Evolutionary conservation across 768 basidiomycete species (phyloP), one percentile per base, ranked within the genome.

Genomic region (Mycena galericulata): DNA sequence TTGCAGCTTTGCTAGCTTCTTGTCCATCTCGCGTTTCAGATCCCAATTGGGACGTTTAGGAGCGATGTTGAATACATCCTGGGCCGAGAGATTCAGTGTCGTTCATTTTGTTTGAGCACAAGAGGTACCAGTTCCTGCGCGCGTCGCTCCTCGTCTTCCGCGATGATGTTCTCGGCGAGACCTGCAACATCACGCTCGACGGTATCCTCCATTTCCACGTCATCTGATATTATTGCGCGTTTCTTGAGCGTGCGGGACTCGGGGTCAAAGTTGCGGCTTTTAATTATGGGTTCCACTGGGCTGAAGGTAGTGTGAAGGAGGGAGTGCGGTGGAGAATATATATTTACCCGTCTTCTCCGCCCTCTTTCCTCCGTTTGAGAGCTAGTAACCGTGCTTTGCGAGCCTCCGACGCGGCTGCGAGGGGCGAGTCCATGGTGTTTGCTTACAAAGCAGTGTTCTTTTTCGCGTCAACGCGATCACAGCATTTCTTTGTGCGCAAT

Each of bases 1-100:
- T 75, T 98, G 96, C n/a, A 99, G 84, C 76, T 90, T 96, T 10
- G 91, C 87, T 51, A 96, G 79, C 77, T 94, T 96, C 83, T 92
- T 95, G 64, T 97, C 94, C 81, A 97, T 90, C 74, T 98, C 96
- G 64, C 96, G 89, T 79, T 96, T 97, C 74, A 98, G 84, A 78
- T 97, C 96, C 96, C 96, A 97, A 79, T 97, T 99, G 12, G 95
- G 91, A 51, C 96, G 88, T 86, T 97, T 98, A 4, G 98, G 98
- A 26, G 96, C 97, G 73, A 99, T 99, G 76, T 98, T 99, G 78
- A 98, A 94, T 49, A 98, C 85, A 77, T 97, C 95, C 96, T 97
- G 75, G 34, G 78, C 54, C 36, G 51, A 38, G 26, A 69, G 58
- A 46, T 56, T 46, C 27, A 32, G 45, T 32, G 40, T 29, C 41